Evolutionary conservation across 1,284 basidiomycete genomes (phyloP).

Genomic region (Boletus sp.): DNA sequence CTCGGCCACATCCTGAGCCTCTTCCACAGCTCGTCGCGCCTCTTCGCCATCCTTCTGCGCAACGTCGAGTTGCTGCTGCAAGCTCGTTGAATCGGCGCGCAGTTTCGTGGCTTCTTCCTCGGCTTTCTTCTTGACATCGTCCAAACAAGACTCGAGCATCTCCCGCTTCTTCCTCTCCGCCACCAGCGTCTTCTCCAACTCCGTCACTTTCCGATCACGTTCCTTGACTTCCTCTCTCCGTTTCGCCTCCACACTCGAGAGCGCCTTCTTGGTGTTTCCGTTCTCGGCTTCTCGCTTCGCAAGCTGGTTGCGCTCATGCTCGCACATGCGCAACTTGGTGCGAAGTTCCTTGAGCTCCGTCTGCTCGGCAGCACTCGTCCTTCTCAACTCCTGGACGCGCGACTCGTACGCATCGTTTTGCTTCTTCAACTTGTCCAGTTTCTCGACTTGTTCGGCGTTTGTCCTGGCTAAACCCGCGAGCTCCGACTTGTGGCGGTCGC

Average conservation of each 20-base stretch:
- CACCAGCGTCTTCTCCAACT: slow-evolving; percentile 50
- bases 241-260: slow-evolving; percentile 47
- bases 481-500: slow-evolving; percentile 57
- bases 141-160: slow-evolving; percentile 40
- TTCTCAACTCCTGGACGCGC: slow-evolving; percentile 57
- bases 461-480: slow-evolving; percentile 46
- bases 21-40: slow-evolving; percentile 31
- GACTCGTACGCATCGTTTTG: slow-evolving; percentile 52
- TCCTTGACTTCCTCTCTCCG: slow-evolving; percentile 52
- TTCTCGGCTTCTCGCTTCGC: slow-evolving; percentile 49
- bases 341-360: slow-evolving; percentile 60
- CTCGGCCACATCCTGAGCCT: slow-evolving; percentile 20
- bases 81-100: slow-evolving; percentile 32
- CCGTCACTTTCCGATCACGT: slow-evolving; percentile 49
- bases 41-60: slow-evolving; percentile 28
- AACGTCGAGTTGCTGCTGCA: slow-evolving; percentile 36
- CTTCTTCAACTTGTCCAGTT: slow-evolving; percentile 59
- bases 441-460: slow-evolving; percentile 51
- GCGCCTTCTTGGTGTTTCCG: slow-evolving; percentile 48
- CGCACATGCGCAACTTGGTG: slow-evolving; percentile 53
- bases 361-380: slow-evolving; percentile 45
- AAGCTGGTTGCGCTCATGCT: slow-evolving; percentile 54
- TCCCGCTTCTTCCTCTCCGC: slow-evolving; percentile 51
- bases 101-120: slow-evolving; percentile 41
- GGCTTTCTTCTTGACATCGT: slow-evolving; percentile 41